These are phyloP conservation scores for Candida dendrica DNA, from an alignment of 805 yeast genomes.

Conservation along the genomic window DNA sequence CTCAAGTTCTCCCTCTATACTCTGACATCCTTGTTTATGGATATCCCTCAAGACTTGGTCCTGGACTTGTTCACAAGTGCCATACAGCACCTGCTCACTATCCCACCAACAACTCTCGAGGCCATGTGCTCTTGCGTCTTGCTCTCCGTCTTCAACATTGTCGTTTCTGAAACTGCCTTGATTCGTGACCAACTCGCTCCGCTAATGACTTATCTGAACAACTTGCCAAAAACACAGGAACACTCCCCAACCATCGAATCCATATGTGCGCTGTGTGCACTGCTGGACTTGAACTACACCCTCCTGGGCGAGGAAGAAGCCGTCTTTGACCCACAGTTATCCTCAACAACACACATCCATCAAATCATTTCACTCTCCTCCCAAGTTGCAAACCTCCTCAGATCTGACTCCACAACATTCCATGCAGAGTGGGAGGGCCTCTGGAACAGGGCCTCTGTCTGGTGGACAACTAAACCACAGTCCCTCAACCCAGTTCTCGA, in stretches of 20 bases:
- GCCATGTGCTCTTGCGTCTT: background rate
- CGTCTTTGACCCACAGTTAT: background rate
- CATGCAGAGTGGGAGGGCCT: constrained; percentile 28
- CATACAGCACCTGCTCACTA: background rate
- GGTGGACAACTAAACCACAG: constrained; percentile 26
- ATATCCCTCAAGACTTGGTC: background rate
- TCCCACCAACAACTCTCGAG: background rate
- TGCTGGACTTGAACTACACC: background rate
- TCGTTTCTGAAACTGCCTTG: background rate
- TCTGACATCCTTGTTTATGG: constrained; percentile 2
- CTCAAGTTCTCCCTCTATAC: constrained; percentile 5
- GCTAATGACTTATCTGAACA: background rate
- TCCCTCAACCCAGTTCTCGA: constrained; percentile 24
- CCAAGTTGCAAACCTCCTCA: constrained; percentile 1
- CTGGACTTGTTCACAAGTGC: background rate
- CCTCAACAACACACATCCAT: background rate
- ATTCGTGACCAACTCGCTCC: background rate
- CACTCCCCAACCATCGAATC: background rate
- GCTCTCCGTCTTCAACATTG: background rate
- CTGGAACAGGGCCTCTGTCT: constrained; percentile 29
- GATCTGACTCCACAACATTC: constrained; percentile 13
- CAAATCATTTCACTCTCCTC: background rate
- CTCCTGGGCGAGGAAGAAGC: background rate
- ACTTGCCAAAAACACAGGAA: background rate
- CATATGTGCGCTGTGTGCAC: background rate